A percentile compares a stretch with the other conserved stretches of the same genome.
Evolutionary conservation across 768 basidiomycete species (phyloP).

Genomic region (Crucibulum laeve): DNA sequence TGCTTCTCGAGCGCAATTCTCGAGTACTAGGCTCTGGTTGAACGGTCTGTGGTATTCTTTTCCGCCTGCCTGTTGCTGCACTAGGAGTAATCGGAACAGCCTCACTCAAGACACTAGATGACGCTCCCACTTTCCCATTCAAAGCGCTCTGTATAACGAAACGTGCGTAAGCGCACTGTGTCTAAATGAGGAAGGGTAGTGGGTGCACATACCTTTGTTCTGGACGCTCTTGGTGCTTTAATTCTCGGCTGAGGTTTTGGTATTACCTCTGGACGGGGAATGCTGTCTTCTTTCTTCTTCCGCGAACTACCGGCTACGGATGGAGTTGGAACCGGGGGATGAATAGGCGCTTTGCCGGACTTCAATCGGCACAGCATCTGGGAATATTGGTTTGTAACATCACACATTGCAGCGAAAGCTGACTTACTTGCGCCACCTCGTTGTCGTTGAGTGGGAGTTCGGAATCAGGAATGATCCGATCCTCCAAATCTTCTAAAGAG

Average conservation of each 20-base stretch:
- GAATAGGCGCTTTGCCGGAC: no score
- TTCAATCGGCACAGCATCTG: slow-evolving; percentile 6
- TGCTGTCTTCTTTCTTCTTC: no score
- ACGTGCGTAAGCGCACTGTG: no score
- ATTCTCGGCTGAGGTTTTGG: no score
- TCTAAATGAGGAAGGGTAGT: no score
- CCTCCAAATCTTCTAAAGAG: slow-evolving; percentile 61
- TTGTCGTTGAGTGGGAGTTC: slow-evolving; percentile 22
- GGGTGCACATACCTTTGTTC: no score
- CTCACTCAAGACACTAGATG: slow-evolving; percentile 12
- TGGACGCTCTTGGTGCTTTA: no score
- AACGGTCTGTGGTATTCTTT: slow-evolving; percentile 23
- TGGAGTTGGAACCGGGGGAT: no score
- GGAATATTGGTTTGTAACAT: background rate
- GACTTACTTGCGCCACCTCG: slow-evolving; percentile 55
- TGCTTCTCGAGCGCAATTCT: slow-evolving; percentile 40
- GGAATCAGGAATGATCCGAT: slow-evolving; percentile 23
- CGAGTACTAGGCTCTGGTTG: slow-evolving; percentile 33
- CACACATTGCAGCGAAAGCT: background rate
- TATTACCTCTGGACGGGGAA: no score
- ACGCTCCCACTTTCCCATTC: slow-evolving; percentile 1
- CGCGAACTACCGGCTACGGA: no score
- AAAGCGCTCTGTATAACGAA: background rate
- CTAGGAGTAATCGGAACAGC: slow-evolving; percentile 24
- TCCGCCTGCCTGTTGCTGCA: slow-evolving; percentile 33